phyloP scores from a whole-genome alignment of 306 rosid genomes.

The Lathyrus tuberosus region DNA sequence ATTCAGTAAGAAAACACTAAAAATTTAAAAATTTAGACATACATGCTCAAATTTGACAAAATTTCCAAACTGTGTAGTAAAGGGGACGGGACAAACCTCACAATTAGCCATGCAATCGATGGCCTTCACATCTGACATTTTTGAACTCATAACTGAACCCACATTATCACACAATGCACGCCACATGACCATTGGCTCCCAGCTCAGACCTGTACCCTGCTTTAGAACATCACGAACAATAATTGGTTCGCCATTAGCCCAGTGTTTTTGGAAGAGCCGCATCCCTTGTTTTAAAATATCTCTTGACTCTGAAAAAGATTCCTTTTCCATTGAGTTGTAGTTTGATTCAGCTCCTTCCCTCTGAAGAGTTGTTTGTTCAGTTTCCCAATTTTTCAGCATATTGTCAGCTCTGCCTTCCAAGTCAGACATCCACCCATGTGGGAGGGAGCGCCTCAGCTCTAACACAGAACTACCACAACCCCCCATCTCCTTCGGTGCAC shows the following conservation, averaged over 20 bases:
- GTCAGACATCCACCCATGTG: conserved; percentile 57
- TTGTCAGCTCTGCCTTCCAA: conserved; percentile 57
- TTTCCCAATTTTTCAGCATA: conserved; percentile 35
- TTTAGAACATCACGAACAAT: conserved; percentile 71
- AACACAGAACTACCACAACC: conserved; percentile 63
- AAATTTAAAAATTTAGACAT: conserved; percentile 7
- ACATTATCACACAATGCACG: conserved; percentile 71
- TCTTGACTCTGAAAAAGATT: conserved; percentile 59
- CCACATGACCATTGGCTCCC: conserved; percentile 96
- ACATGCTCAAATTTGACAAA: conserved; percentile 22
- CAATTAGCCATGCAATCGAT: conserved; percentile 87
- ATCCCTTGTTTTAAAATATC: conserved; percentile 45
- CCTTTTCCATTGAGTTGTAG: conserved; percentile 43
- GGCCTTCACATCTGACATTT: conserved; percentile 75
- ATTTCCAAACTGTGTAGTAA: conserved; percentile 21
- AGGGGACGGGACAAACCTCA: conserved; percentile 56
- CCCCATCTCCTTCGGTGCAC: conserved; percentile 68
- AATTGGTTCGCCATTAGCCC: conserved; percentile 74
- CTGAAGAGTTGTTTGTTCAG: conserved; percentile 34
- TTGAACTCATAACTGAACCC: conserved; percentile 52
- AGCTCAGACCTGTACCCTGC: conserved; percentile 78
- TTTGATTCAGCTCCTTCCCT: conserved; percentile 37
- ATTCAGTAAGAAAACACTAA: conserved; percentile 17
- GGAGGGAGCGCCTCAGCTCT: conserved; percentile 71
- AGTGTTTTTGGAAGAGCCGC: conserved; percentile 59